These are phyloP conservation scores for Suhomyces bolitotheri DNA, from an alignment of 1,139 yeast genomes.

Conservation along the genomic window DNA sequence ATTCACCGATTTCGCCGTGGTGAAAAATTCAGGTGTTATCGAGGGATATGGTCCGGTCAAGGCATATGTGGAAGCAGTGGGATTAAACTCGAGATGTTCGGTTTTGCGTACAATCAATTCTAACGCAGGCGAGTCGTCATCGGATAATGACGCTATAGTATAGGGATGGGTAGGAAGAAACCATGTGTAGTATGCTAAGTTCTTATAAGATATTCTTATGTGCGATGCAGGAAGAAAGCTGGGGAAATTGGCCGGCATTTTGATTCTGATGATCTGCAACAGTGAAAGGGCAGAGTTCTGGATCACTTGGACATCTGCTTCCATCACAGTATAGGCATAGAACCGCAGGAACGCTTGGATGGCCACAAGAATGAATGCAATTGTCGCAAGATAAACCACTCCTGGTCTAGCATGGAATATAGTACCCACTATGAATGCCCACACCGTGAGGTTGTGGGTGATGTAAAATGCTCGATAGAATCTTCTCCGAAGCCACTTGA, in stretches of 20 bases:
- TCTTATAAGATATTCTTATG: slow-evolving; percentile 28
- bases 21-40: slow-evolving; percentile 26
- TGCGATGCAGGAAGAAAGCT: slow-evolving; percentile 39
- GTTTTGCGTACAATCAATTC: slow-evolving; percentile 25
- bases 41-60: slow-evolving; percentile 34
- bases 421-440: slow-evolving; percentile 32
- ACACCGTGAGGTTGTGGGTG: slow-evolving; percentile 34
- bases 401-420: slow-evolving; percentile 48
- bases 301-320: slow-evolving; percentile 13
- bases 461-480: slow-evolving; percentile 36
- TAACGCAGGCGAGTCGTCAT: slow-evolving; percentile 19
- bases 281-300: slow-evolving; percentile 19
- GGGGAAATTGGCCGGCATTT: slow-evolving; percentile 27
- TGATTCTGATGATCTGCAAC: slow-evolving; percentile 28
- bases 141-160: slow-evolving; percentile 25
- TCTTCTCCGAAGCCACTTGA: slow-evolving; percentile 33
- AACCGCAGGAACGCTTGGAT: slow-evolving; percentile 29
- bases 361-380: slow-evolving; percentile 23
- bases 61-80: slow-evolving; percentile 16
- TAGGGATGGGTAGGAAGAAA: slow-evolving; percentile 43
- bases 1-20: slow-evolving; percentile 51
- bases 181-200: slow-evolving; percentile 22
- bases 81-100: slow-evolving; percentile 16
- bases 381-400: slow-evolving; percentile 29
- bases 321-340: slow-evolving; percentile 9